Evolutionary conservation across 2,329 filamentous ascomycete genomes (phyloP).

Genomic region (Ophiosphaerella narmari): DNA sequence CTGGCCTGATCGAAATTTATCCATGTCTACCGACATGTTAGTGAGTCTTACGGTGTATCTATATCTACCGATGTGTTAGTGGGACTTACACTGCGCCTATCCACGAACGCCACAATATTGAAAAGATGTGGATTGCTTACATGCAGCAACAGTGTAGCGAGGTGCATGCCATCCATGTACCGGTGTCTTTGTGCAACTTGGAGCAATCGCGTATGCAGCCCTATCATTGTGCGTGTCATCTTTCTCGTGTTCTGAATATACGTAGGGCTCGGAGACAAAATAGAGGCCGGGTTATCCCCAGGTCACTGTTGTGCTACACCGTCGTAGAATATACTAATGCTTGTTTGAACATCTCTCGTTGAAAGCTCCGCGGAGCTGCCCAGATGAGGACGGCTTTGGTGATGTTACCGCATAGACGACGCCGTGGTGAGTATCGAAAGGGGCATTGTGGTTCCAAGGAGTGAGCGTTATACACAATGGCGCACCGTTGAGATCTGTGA

Average conservation of each 20-base stretch:
- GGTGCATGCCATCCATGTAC: conserved; percentile 1
- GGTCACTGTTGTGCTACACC: neutral
- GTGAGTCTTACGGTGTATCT: conserved; percentile 9
- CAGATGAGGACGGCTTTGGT: neutral
- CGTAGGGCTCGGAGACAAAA: neutral
- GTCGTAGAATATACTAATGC: neutral
- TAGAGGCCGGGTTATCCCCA: neutral
- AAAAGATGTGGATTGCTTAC: conserved; percentile 14
- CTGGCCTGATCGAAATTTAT: too few species aligned
- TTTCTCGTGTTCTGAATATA: neutral
- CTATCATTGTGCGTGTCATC: conserved; percentile 2
- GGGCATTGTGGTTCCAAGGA: too few species aligned
- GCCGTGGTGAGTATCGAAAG: too few species aligned
- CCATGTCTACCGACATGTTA: conserved; percentile 2
- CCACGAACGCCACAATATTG: conserved; percentile 35
- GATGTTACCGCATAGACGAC: too few species aligned
- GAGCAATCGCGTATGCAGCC: conserved; percentile 7
- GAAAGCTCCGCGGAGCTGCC: neutral
- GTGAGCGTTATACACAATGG: too few species aligned
- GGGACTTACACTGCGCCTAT: conserved; percentile 6
- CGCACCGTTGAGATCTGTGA: too few species aligned
- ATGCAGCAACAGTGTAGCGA: conserved; percentile 12
- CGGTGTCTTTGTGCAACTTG: conserved; percentile 1
- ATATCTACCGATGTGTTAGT: conserved; percentile 3
- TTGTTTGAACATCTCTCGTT: neutral